These are phyloP conservation scores for Zygoascus biomembranicola DNA, from an alignment of 805 yeast species.

Conservation along the genomic window DNA sequence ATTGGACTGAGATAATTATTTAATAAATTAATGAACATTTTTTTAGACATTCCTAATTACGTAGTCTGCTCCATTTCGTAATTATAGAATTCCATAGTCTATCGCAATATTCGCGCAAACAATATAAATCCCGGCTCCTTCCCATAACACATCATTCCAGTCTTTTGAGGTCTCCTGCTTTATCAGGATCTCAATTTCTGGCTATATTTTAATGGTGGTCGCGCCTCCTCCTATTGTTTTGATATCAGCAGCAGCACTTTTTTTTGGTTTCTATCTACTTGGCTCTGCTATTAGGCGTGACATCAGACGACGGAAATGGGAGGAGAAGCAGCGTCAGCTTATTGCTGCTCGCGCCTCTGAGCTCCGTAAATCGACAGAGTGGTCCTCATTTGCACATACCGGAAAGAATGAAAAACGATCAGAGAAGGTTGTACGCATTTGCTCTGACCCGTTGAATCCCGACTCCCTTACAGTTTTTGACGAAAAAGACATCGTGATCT, in stretches of 20 bases:
- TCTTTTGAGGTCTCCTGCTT: too few species aligned
- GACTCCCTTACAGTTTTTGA: neutral
- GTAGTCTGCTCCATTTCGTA: too few species aligned
- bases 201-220: neutral
- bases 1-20: too few species aligned
- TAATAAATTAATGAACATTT: too few species aligned
- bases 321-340: neutral
- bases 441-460: conserved; percentile 1
- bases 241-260: neutral
- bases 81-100: too few species aligned
- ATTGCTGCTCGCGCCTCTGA: neutral
- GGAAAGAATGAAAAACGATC: neutral
- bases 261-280: neutral
- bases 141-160: too few species aligned
- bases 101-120: too few species aligned
- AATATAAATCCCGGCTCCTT: too few species aligned
- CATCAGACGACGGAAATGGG: neutral
- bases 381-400: neutral
- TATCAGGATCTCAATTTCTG: too few species aligned
- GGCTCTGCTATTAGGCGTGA: neutral
- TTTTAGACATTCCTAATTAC: too few species aligned
- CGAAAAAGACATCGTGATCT: neutral
- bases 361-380: neutral
- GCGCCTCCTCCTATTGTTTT: neutral
- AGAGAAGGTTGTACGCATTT: neutral